Conservation (phyloP, 2,329 filamentous ascomycete species). For the Acrodontium crateriforme region DNA sequence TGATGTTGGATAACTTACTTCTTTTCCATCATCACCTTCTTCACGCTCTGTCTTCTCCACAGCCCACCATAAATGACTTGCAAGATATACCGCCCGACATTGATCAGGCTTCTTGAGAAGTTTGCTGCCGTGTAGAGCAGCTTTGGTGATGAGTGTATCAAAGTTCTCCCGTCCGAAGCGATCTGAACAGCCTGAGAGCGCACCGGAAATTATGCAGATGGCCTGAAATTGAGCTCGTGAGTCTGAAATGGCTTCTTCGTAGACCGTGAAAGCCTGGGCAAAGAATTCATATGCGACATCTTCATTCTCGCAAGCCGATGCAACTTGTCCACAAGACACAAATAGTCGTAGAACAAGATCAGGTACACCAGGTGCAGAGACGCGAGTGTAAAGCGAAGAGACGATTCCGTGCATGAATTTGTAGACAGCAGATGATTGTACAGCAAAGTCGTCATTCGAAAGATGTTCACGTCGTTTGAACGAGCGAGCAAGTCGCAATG, state of each 20-base stretch:
- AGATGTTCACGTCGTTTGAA: constrained; percentile 87
- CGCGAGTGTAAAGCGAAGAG: constrained; percentile 74
- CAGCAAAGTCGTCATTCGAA: constrained; percentile 59
- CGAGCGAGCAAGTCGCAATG: constrained; percentile 74
- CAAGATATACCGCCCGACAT: constrained; percentile 89
- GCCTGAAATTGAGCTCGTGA: constrained; percentile 96
- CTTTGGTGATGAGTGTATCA: constrained; percentile 96
- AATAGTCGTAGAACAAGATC: constrained; percentile 85
- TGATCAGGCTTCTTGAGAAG: constrained; percentile 95
- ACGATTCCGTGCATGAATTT: constrained; percentile 90
- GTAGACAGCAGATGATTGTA: constrained; percentile 68
- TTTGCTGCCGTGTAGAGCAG: constrained; percentile 90
- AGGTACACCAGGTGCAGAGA: constrained; percentile 56
- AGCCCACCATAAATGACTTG: constrained; percentile 96
- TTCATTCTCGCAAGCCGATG: constrained; percentile 81
- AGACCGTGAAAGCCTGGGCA: constrained; percentile 93
- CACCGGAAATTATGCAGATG: constrained; percentile 83
- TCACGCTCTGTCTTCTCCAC: constrained; percentile 77
- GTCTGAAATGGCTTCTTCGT: constrained; percentile 91
- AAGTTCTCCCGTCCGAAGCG: constrained; percentile 90
- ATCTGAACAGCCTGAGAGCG: constrained; percentile 73
- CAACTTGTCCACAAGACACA: constrained; percentile 80
- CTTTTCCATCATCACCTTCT: constrained; percentile 10
- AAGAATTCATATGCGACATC: constrained; percentile 98
- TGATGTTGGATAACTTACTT: too few species aligned